Percentiles rank a stretch among this genome's conserved stretches.
phyloP scores from a whole-genome alignment of 169 alveolate genomes.

The Pseudocohnilembus persalinus region DNA sequence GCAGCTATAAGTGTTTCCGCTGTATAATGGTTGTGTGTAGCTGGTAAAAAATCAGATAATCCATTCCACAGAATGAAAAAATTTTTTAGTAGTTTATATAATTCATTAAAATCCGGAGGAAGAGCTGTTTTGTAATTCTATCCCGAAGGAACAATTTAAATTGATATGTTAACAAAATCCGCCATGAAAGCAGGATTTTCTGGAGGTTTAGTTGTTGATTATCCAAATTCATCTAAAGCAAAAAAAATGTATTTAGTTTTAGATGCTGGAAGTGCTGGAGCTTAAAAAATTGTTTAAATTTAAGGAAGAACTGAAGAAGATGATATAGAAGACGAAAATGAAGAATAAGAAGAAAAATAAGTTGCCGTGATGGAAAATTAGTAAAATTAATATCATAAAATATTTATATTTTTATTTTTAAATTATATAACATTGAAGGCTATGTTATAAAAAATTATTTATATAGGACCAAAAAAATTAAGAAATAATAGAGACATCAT shows the following conservation, averaged over 20 bases:
- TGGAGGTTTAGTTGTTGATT: slow-evolving; percentile 96
- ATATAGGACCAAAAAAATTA: slow-evolving; percentile 30
- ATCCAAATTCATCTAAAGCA: slow-evolving; percentile 95
- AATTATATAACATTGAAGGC: background rate
- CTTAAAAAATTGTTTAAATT: slow-evolving; percentile 17
- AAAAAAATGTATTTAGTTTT: slow-evolving; percentile 78
- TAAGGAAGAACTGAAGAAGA: slow-evolving; percentile 39
- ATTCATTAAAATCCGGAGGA: slow-evolving; percentile 86
- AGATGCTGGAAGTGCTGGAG: slow-evolving; percentile 1
- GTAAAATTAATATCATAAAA: background rate
- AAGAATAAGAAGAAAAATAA: slow-evolving; percentile 54
- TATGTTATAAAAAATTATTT: too few relatives aligned
- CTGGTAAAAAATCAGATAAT: slow-evolving; percentile 90
- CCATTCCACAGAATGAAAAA: slow-evolving; percentile 89
- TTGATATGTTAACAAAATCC: slow-evolving; percentile 92
- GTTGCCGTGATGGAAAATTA: slow-evolving; percentile 19
- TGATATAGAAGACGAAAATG: slow-evolving; percentile 26
- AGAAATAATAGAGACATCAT: slow-evolving; percentile 41
- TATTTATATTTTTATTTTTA: too few relatives aligned
- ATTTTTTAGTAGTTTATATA: slow-evolving; percentile 90
- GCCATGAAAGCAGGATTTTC: slow-evolving; percentile 94
- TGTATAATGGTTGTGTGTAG: slow-evolving; percentile 95
- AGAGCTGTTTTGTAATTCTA: slow-evolving; percentile 95
- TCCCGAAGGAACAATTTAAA: slow-evolving; percentile 94
- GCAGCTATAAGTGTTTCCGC: slow-evolving; percentile 94